phyloP scores from a whole-genome alignment of 75 land plant species.

The Cunninghamia lanceolata region DNA sequence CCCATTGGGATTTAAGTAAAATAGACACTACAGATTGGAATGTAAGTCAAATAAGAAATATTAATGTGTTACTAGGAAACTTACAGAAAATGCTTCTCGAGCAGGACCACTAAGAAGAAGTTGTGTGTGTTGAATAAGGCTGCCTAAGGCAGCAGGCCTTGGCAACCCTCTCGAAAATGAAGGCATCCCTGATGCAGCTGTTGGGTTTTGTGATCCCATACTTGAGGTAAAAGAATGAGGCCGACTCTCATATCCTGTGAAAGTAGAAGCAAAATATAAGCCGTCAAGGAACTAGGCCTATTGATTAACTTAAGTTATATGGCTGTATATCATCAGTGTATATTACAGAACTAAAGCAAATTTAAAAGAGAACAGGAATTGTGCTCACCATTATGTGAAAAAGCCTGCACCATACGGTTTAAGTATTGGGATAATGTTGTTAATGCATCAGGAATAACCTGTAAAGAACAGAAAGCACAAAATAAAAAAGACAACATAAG shows the following conservation, averaged over 20 bases:
- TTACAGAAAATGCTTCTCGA: slow-evolving; percentile 65
- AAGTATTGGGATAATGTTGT: slow-evolving; percentile 81
- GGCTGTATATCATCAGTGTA: neutral
- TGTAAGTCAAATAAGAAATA: no score
- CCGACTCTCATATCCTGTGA: slow-evolving; percentile 1
- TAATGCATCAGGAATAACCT: slow-evolving; percentile 95
- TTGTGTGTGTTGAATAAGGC: slow-evolving; percentile 56
- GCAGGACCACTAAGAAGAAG: slow-evolving; percentile 59
- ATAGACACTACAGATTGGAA: neutral
- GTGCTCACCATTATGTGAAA: slow-evolving; percentile 14
- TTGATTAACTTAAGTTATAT: neutral
- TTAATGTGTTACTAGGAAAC: neutral
- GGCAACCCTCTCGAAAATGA: slow-evolving; percentile 31
- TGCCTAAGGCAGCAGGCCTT: slow-evolving; percentile 64
- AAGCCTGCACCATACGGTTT: slow-evolving; percentile 63
- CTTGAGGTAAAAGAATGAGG: neutral
- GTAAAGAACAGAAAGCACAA: slow-evolving; percentile 12
- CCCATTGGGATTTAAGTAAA: neutral
- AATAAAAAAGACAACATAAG: slow-evolving; percentile 5
- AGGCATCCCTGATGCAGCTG: neutral
- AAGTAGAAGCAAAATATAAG: slow-evolving; percentile 1
- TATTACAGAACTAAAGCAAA: neutral
- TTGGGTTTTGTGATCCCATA: neutral
- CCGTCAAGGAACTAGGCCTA: neutral
- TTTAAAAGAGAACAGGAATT: neutral